Evolutionary conservation across 2,329 filamentous ascomycete genomes (phyloP).

Genomic region (Hypoxylon sp.): DNA sequence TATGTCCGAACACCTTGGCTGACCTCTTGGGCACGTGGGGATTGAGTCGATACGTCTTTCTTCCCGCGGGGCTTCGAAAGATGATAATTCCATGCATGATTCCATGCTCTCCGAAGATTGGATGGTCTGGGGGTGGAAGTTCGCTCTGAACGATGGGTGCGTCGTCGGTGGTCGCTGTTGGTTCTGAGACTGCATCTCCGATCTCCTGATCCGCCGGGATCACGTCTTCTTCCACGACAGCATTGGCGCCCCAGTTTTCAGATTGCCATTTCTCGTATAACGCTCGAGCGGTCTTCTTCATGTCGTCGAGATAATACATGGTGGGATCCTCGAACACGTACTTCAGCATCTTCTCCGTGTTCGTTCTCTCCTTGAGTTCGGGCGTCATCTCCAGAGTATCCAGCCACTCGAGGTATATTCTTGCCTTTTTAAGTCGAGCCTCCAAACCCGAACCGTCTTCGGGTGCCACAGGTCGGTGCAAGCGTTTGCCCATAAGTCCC

Average conservation of each 20-base stretch:
- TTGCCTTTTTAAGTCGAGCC: constrained; percentile 27
- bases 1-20: constrained; percentile 46
- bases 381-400: constrained; percentile 44
- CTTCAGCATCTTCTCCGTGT: constrained; percentile 18
- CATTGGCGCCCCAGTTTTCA: constrained; percentile 46
- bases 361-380: constrained; percentile 17
- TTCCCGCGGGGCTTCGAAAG: constrained; percentile 12
- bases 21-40: constrained; percentile 30
- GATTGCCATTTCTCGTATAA: constrained; percentile 39
- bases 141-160: constrained; percentile 16
- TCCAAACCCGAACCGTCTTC: constrained; percentile 15
- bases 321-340: constrained; percentile 20
- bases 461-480: neutral
- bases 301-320: constrained; percentile 36
- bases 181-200: neutral
- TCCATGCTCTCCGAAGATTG: constrained; percentile 43
- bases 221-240: constrained; percentile 16
- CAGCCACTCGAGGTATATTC: constrained; percentile 45
- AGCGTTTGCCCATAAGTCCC: constrained; percentile 14
- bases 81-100: constrained; percentile 48
- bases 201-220: neutral
- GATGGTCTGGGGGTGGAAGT: constrained; percentile 39
- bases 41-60: constrained; percentile 41
- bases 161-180: constrained; percentile 10
- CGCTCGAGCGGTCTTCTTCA: constrained; percentile 27